Evolutionary conservation across 495 filamentous ascomycete genomes (phyloP), one percentile per base, ranked within the genome.

Genomic region (Penicillium manginii): DNA sequence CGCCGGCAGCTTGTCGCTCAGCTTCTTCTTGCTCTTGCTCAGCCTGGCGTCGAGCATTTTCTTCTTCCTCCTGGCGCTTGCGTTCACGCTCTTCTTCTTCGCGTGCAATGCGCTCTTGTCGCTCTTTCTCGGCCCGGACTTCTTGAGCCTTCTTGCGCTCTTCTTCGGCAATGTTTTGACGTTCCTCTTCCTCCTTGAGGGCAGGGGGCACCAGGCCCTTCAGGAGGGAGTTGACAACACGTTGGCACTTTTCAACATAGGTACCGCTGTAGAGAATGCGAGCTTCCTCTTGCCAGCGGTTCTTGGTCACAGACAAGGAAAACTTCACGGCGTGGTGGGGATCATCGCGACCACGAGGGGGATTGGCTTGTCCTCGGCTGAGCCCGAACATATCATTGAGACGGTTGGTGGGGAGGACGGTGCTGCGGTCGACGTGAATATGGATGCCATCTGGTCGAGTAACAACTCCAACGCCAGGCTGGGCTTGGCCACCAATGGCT

Each of bases 211-310:
- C 86, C 60, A 98, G 80, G 39, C 86, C 70, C 29, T 82, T 83
- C 15, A 96, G 72, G 11, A 99, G 81, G n/a, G 86, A 83, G 63
- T 85, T 85, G 57, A 90, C 73, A 4, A 96, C 79, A 58, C 85
- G 86, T 55, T 79, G 74, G n/a, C 87, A 84, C 64, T 90, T 92
- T 31, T 96, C 92, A 8, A 82, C 65, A 52, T 88, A 82, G 19
- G 75, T 80, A 40, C 71, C 72, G 48, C 88, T 89, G 71, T 92
- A 98, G 1, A 98, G 78, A 71, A 98, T 84, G 57, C 88, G 87
- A 12, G 92, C 90, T 73, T 98, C 94, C 64, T 97, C 91, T 63
- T 89, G 86, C 93, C 96, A 99, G 45, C 94, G 86, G 40, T 79
- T 77, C 40, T 75, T 76, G 11, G 93, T 97, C 2, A 82, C 76